These are phyloP conservation scores for Stramenopiles sp. DNA, from an alignment of 352 stramenopile species.

Conservation along the genomic window DNA sequence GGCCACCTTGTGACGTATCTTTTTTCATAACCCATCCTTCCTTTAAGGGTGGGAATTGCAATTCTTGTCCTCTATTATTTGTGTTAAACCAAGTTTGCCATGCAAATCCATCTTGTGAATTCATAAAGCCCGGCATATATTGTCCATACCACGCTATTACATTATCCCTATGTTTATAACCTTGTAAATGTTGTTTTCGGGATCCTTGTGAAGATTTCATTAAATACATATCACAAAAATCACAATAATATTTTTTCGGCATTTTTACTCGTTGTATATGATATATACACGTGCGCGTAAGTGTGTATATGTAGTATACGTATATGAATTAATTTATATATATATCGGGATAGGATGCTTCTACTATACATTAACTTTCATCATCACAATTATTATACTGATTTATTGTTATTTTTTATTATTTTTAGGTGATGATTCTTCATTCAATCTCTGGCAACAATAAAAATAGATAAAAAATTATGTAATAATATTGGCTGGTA, in stretches of 20 bases:
- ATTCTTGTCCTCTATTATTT: not conserved
- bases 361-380: too few relatives aligned
- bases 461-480: too few relatives aligned
- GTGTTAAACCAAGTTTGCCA: not conserved
- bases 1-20: not conserved
- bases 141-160: not conserved
- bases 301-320: too few relatives aligned
- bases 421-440: too few relatives aligned
- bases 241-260: not conserved
- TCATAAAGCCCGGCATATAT: not conserved
- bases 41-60: not conserved
- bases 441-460: too few relatives aligned
- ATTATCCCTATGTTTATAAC: conserved; percentile 2
- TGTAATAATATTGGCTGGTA: too few relatives aligned
- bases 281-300: too few relatives aligned
- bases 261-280: not conserved
- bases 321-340: too few relatives aligned
- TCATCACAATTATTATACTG: too few relatives aligned
- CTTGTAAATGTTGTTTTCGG: not conserved
- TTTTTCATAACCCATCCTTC: not conserved
- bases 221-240: not conserved
- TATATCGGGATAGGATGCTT: too few relatives aligned
- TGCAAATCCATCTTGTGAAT: not conserved
- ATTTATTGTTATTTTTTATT: too few relatives aligned
- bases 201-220: not conserved